Evolutionary conservation across 2,329 filamentous ascomycete species (phyloP).

Genomic region (Fusarium lateritium): DNA sequence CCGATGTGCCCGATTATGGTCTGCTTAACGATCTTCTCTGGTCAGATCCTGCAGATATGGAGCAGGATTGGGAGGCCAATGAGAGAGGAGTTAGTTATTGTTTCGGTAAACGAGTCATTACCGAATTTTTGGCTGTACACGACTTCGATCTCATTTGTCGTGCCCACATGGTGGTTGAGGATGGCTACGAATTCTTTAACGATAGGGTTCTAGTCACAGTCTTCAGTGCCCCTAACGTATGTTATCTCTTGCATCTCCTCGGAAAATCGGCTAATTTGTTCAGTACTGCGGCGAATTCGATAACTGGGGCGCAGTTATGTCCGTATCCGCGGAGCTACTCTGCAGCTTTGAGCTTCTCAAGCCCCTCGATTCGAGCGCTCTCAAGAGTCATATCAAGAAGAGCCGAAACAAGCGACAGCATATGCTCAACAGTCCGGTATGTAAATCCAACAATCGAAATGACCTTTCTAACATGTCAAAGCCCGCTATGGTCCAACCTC

Average conservation of each 20-base stretch:
- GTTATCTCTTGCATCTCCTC: conserved; percentile 55
- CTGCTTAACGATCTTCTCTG: conserved; percentile 95
- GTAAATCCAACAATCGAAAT: conserved; percentile 56
- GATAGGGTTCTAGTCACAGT: conserved; percentile 96
- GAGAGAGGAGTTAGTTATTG: conserved; percentile 98
- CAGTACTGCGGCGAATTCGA: conserved; percentile 99
- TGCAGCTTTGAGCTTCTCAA: conserved; percentile 98
- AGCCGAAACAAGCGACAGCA: conserved; percentile 93
- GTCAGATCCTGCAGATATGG: conserved; percentile 99
- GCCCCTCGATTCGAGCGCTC: conserved; percentile 92
- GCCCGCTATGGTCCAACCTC: conserved; percentile 70
- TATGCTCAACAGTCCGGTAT: conserved; percentile 95
- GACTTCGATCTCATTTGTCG: conserved; percentile 98
- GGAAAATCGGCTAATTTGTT: conserved; percentile 47
- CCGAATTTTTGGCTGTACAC: conserved; percentile 92
- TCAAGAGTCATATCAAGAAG: conserved; percentile 99
- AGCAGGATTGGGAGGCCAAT: conserved; percentile 97
- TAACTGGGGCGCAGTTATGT: conserved; percentile 99
- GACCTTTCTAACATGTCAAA: conserved; percentile 47
- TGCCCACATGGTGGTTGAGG: conserved; percentile 99
- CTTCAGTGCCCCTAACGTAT: conserved; percentile 96
- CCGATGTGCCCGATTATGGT: conserved; percentile 97
- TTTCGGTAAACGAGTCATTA: conserved; percentile 98
- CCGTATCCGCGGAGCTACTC: conserved; percentile 90
- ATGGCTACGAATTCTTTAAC: conserved; percentile 99